phyloP scores from a whole-genome alignment of 2,329 filamentous ascomycete genomes.

The Aspergillus hortae region DNA sequence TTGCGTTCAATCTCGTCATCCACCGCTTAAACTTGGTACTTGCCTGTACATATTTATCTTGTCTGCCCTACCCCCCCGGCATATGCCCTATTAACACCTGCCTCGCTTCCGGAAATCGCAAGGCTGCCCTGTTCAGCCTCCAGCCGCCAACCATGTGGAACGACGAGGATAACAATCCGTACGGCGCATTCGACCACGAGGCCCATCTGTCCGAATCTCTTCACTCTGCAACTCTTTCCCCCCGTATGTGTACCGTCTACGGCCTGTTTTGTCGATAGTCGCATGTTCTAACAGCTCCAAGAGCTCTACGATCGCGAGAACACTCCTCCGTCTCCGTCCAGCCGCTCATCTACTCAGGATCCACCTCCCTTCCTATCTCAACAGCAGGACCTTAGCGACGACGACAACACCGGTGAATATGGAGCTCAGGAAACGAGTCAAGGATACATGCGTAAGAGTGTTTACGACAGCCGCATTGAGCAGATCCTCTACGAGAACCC shows the following conservation, averaged over 20 bases:
- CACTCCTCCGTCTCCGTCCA: constrained; percentile 69
- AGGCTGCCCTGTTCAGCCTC: constrained; percentile 17
- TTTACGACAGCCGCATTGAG: constrained; percentile 92
- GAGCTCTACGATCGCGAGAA: constrained; percentile 58
- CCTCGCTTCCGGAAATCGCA: neutral
- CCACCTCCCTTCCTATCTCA: constrained; percentile 56
- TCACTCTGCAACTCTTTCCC: constrained; percentile 51
- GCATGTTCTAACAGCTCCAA: constrained; percentile 5
- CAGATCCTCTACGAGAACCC: constrained; percentile 97
- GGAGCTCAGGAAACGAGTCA: constrained; percentile 49
- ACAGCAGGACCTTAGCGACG: constrained; percentile 55
- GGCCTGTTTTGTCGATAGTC: constrained; percentile 10
- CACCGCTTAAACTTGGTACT: no score
- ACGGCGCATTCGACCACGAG: constrained; percentile 89
- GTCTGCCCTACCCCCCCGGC: no score
- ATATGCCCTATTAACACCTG: neutral
- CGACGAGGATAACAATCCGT: constrained; percentile 98
- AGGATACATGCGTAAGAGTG: constrained; percentile 61
- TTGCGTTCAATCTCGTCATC: no score
- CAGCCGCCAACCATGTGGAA: constrained; percentile 74
- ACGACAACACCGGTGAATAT: constrained; percentile 55
- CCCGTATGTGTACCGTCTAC: constrained; percentile 46
- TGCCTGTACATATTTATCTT: no score
- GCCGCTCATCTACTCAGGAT: constrained; percentile 66
- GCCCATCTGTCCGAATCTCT: constrained; percentile 68